Evolutionary conservation across 2,329 filamentous ascomycete genomes (phyloP), one percentile per base, ranked within the genome.

Genomic region (Hymenoscyphus infarciens): DNA sequence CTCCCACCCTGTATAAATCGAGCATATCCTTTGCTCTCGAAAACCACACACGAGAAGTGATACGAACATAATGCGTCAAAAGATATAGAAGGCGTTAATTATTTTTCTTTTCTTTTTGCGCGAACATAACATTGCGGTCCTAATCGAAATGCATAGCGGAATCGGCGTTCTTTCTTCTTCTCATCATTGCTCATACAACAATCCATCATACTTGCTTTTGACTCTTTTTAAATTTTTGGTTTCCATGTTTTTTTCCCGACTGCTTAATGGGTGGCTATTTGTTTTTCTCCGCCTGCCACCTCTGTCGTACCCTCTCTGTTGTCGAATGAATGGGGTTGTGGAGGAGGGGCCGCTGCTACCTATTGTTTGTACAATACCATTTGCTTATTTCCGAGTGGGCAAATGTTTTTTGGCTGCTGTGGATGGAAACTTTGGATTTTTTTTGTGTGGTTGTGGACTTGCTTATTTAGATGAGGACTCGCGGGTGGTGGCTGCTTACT

Each of bases 11-110:
- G 65, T 69, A 71, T 61, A 69, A 66, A 69, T 59, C 60, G 61
- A 63, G 61, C 42, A 56, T 66, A 39, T 53, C 60, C 31, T 42
- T 56, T 56, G 61, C 59, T 39, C 38, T 39, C 38, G 38, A 39
- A 39, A 38, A 42, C 15, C 5, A n/a, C 31, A 62, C 29, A 64
- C 58, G 53, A 61, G 60, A 57, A 63, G 63, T 62, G 64, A 61
- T 59, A 69, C 63, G 63, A 68, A 66, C 55, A 64, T 67, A 58
- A 68, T 65, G 66, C 65, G 62, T 63, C 56, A 65, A 65, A 65
- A 66, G 61, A 66, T 62, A 68, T 67, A 68, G 65, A 67, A 61
- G 57, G 62, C 62, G 62, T 63, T 63, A 60, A 63, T 63, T 56
- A 31, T 60, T 60, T 59, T 39, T 39, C 3, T 5, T 13, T 39